A percentile compares a stretch with the other conserved stretches of the same genome.
Conservation (phyloP, 257 asterid genomes). For the Nicotiana knightiana region DNA sequence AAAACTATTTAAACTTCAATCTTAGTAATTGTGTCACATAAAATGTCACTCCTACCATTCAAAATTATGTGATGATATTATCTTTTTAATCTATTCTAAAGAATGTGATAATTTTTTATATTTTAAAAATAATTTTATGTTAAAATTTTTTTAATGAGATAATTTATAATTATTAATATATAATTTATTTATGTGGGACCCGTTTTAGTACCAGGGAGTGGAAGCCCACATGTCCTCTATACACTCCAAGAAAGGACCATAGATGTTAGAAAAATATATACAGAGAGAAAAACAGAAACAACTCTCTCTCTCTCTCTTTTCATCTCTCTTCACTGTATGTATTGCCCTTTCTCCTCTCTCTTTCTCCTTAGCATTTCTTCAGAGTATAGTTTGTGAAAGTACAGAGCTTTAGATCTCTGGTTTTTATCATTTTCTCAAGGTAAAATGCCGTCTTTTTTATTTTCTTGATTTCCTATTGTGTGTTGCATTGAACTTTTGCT, state of each 20-base stretch:
- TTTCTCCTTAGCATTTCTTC: neutral
- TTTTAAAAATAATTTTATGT: no score
- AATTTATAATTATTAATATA: no score
- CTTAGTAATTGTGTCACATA: no score
- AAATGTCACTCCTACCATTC: no score
- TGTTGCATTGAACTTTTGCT: neutral
- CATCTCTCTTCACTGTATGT: neutral
- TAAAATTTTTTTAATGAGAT: no score
- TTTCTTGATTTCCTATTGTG: constrained; percentile 5
- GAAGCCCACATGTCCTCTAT: constrained; percentile 12
- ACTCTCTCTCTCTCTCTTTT: neutral
- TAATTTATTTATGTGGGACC: neutral
- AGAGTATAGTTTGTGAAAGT: constrained; percentile 1
- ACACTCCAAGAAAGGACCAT: constrained; percentile 6
- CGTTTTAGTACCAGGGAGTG: neutral
- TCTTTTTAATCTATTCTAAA: no score
- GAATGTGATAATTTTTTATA: no score
- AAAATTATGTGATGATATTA: no score
- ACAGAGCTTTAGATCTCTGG: constrained; percentile 5
- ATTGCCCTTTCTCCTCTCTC: neutral
- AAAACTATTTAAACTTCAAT: no score
- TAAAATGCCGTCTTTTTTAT: neutral
- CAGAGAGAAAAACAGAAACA: neutral
- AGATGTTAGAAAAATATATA: neutral
- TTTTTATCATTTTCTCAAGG: neutral